Base-by-base conservation (phyloP, 2,329 filamentous ascomycete species). In the Verticillium nubilum region DNA sequence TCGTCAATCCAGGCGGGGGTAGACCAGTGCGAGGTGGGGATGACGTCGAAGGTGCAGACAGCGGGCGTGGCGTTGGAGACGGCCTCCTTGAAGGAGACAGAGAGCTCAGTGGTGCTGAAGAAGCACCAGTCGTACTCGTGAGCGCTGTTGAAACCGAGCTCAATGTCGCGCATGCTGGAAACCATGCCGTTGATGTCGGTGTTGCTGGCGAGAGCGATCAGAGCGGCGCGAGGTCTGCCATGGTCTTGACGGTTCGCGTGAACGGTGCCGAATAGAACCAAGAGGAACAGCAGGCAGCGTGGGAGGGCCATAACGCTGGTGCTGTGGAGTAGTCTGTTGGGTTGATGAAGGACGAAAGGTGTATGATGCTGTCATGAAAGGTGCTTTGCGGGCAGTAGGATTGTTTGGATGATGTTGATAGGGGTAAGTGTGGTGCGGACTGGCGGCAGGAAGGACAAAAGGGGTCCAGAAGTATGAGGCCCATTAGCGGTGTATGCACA, bases 81-180 rank as follows among this genome's bases (percentile, higher is more conserved):
- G 60, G 78, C 77, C 35, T 77, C 76, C 70, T 90, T 93, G 78
- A 96, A 96, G 61, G 89, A 85, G 9, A 90, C 85, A 4, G 86
- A 87, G 70, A 96, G 92, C 4, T 87, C 86, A 57, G 88, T 84
- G 67, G 92, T 86, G 73, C 93, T 95, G 80, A 95, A 91, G 76
- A 96, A 94, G 50, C 90, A 88, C 89, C 91, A 96, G 52, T 92
- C 89, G 69, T 96, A 96, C 67, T 89, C 89, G 78, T 92, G 89
- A 64, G 91, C 91, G 69, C 78, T 76, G 69, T 96, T 96, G 87
- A 91, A 96, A 1, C 67, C 67, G 4, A 69, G 64, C 59, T 76
- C 73, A 3, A 76, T 63, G 68, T 96, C 89, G 29, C 74, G 74
- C 79, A 96, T 91, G 33, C 86, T 88, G 65, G 83, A 80, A 13